These are phyloP conservation scores for Eucalyptus curtisii DNA, from an alignment of 345 rosid genomes.

Conservation along the genomic window DNA sequence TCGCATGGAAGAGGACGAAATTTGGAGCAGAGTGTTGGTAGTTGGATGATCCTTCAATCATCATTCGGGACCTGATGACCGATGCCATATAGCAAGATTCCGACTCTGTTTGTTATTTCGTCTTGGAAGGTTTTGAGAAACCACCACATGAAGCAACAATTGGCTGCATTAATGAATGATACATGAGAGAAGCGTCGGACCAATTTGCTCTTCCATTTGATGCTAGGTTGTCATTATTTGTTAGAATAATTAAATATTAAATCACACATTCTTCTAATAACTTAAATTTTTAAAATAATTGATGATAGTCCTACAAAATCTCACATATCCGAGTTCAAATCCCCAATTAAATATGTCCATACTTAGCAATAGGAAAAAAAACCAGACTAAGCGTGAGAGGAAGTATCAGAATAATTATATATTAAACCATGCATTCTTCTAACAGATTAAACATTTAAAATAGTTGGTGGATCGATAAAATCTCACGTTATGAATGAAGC, in stretches of 20 bases:
- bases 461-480: rapidly evolving
- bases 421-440: no score
- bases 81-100: not conserved
- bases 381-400: rapidly evolving
- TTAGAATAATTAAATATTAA: no score
- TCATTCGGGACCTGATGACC: not conserved
- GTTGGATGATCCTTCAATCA: not conserved
- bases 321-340: no score
- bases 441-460: no score
- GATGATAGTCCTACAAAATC: rapidly evolving
- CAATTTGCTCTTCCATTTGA: not conserved
- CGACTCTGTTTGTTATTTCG: not conserved
- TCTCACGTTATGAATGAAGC: not conserved
- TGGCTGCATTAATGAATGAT: not conserved
- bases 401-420: no score
- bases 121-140: not conserved
- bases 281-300: no score
- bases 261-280: no score
- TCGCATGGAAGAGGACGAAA: not conserved
- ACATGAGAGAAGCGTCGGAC: not conserved
- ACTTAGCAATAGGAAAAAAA: no score
- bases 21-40: not conserved
- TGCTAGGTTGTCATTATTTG: not conserved
- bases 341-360: no score
- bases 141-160: not conserved